These are phyloP conservation scores for Nothopassalora personata DNA, from an alignment of 2,329 filamentous ascomycete genomes.

Conservation along the genomic window DNA sequence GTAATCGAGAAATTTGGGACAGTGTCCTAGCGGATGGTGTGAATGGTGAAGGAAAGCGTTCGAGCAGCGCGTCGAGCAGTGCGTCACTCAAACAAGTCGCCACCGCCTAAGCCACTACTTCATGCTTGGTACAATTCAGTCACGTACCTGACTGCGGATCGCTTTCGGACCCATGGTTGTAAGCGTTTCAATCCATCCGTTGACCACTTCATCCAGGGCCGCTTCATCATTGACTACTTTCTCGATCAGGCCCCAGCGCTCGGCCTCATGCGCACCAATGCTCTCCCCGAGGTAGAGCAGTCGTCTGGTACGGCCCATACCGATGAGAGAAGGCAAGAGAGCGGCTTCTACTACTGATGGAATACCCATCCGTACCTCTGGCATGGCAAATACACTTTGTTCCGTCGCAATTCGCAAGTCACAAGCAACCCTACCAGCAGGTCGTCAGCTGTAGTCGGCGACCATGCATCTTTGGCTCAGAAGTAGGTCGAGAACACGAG, in stretches of 20 bases:
- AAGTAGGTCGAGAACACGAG: neutral
- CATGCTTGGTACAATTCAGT: too few relatives aligned
- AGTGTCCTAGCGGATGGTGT: too few relatives aligned
- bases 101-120: too few relatives aligned
- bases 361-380: conserved; percentile 36
- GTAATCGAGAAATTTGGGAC: too few relatives aligned
- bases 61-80: too few relatives aligned
- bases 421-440: conserved; percentile 27
- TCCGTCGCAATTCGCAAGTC: conserved; percentile 35
- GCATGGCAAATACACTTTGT: conserved; percentile 36
- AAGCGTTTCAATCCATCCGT: conserved; percentile 30
- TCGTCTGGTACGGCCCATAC: conserved; percentile 35
- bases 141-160: conserved; percentile 22
- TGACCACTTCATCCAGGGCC: conserved; percentile 30
- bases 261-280: conserved; percentile 26
- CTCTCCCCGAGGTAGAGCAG: conserved; percentile 36
- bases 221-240: conserved; percentile 26
- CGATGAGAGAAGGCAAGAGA: conserved; percentile 35
- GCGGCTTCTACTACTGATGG: conserved; percentile 39
- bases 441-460: neutral
- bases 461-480: neutral
- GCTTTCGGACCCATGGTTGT: conserved; percentile 31
- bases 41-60: too few relatives aligned
- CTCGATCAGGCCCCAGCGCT: neutral
- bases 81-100: too few relatives aligned